Percentiles rank a stretch among this genome's conserved stretches.
Conservation (phyloP, 352 stramenopile genomes). For the Globisporangium parvum region DNA sequence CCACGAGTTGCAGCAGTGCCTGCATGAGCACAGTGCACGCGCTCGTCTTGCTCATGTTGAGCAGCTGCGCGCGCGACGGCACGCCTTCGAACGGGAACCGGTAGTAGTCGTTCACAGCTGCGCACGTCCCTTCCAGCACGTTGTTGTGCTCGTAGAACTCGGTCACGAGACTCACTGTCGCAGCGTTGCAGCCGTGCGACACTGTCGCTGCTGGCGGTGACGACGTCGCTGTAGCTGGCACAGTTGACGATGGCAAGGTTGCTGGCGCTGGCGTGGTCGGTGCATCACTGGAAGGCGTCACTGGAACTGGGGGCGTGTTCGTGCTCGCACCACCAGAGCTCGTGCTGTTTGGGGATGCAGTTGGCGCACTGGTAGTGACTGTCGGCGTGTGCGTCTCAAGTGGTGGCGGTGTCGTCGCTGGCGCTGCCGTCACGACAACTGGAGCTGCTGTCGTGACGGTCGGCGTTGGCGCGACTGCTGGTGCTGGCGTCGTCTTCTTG, state of each 20-base stretch:
- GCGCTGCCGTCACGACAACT: background rate
- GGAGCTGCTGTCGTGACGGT: background rate
- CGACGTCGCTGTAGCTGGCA: background rate
- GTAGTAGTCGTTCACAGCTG: slow-evolving; percentile 13
- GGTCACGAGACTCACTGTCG: slow-evolving; percentile 7
- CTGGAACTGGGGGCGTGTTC: background rate
- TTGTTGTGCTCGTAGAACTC: slow-evolving; percentile 19
- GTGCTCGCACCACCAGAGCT: background rate
- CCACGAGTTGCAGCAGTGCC: slow-evolving; percentile 11
- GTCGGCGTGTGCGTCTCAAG: no score
- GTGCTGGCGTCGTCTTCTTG: background rate
- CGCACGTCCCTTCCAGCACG: slow-evolving; percentile 14
- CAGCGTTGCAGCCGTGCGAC: slow-evolving; percentile 7
- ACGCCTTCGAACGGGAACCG: slow-evolving; percentile 20
- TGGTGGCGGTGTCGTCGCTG: background rate
- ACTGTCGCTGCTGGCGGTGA: background rate
- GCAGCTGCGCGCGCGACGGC: slow-evolving; percentile 14
- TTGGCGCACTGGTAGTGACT: background rate
- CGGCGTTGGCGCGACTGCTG: background rate
- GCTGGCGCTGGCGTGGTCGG: background rate
- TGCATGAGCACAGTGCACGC: slow-evolving; percentile 14
- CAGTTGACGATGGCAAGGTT: background rate
- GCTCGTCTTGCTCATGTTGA: slow-evolving; percentile 13
- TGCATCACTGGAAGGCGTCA: background rate
- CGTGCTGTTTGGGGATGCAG: background rate